Percentiles rank a stretch among this genome's conserved stretches.
phyloP scores from a whole-genome alignment of 2,329 filamentous ascomycete genomes.

The Alternaria conjuncta region DNA sequence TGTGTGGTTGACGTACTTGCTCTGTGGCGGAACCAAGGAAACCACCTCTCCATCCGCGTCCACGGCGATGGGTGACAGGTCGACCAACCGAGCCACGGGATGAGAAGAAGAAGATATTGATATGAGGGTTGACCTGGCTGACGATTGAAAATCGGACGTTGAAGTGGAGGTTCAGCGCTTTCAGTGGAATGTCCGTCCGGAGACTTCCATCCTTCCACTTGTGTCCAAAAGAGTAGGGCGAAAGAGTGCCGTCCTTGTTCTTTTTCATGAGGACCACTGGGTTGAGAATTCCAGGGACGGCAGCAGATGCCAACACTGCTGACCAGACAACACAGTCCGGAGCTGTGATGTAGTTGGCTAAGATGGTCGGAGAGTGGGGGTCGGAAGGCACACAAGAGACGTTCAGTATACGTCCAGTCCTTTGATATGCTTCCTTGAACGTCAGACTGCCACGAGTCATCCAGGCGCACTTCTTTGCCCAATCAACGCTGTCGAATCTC shows the following conservation, averaged over 20 bases:
- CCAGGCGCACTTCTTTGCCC: slow-evolving; percentile 86
- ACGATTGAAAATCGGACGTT: slow-evolving; percentile 98
- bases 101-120: slow-evolving; percentile 98
- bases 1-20: slow-evolving; percentile 56
- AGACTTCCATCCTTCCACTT: slow-evolving; percentile 99
- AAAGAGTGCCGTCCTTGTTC: slow-evolving; percentile 74
- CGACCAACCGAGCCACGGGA: slow-evolving; percentile 89
- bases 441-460: slow-evolving; percentile 91
- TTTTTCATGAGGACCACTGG: slow-evolving; percentile 94
- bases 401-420: slow-evolving; percentile 92
- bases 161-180: slow-evolving; percentile 93
- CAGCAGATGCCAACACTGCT: slow-evolving; percentile 90
- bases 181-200: slow-evolving; percentile 93
- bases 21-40: slow-evolving; percentile 92
- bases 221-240: slow-evolving; percentile 94
- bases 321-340: slow-evolving; percentile 99
- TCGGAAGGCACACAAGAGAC: slow-evolving; percentile 96
- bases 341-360: slow-evolving; percentile 93
- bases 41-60: slow-evolving; percentile 93
- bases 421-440: slow-evolving; percentile 91
- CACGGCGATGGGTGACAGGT: slow-evolving; percentile 91
- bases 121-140: slow-evolving; percentile 89
- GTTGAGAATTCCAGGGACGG: slow-evolving; percentile 94
- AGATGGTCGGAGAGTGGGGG: slow-evolving; percentile 87
- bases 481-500: slow-evolving; percentile 90